These are phyloP conservation scores for Apiospora arundinis DNA, from an alignment of 2,329 filamentous ascomycete genomes.

Conservation along the genomic window DNA sequence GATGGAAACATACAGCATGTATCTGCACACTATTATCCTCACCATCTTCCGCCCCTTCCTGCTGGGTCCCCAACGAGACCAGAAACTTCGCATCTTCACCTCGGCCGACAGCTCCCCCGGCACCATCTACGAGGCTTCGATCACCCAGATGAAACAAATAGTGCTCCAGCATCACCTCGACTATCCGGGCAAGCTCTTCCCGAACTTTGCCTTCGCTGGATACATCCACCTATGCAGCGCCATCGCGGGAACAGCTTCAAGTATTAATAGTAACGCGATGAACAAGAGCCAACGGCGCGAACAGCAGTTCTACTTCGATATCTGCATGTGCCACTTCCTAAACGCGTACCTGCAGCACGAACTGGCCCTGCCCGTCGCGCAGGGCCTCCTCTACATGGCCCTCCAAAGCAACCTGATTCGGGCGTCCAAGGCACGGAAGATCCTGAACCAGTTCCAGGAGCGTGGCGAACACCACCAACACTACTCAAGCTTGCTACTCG, in stretches of 20 bases:
- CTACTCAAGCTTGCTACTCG: not conserved
- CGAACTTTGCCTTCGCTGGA: not conserved
- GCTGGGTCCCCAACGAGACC: not conserved
- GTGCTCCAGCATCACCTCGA: not conserved
- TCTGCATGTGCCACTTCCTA: conserved; percentile 7
- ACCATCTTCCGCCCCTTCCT: conserved; percentile 7
- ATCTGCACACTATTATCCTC: not conserved
- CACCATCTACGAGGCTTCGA: not conserved
- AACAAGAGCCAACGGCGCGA: not conserved
- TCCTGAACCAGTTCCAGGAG: no score
- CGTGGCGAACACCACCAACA: not conserved
- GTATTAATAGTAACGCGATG: no score
- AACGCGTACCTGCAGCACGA: not conserved
- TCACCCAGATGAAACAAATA: conserved; percentile 18
- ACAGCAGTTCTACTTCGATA: not conserved
- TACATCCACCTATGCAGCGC: not conserved
- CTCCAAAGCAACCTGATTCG: not conserved
- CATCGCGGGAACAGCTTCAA: not conserved
- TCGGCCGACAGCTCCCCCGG: not conserved
- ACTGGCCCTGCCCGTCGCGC: not conserved
- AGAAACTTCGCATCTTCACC: not conserved
- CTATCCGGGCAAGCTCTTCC: not conserved
- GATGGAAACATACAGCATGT: not conserved
- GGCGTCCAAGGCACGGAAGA: not conserved
- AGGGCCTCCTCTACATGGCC: not conserved